phyloP scores from a whole-genome alignment of 805 yeast species.

The Naumovozyma castellii region DNA sequence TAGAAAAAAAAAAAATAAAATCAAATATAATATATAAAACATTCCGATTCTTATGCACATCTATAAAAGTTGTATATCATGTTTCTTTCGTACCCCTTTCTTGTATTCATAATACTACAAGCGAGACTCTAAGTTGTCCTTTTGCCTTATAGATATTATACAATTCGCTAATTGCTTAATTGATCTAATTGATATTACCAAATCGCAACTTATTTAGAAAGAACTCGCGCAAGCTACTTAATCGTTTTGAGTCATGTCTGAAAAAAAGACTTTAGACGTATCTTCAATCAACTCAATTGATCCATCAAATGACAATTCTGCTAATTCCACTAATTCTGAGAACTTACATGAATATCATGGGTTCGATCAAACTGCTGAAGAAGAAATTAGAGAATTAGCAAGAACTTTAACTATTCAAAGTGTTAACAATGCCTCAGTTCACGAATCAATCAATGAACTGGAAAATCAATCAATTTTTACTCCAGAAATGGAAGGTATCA shows the following conservation, averaged over 20 bases:
- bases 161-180: too few relatives aligned
- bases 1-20: too few relatives aligned
- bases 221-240: too few relatives aligned
- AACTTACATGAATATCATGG: constrained; percentile 17
- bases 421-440: background rate
- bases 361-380: constrained; percentile 24
- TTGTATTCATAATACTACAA: too few relatives aligned
- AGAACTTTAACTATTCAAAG: constrained; percentile 26
- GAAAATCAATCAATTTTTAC: constrained; percentile 6
- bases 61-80: too few relatives aligned
- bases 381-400: constrained; percentile 32
- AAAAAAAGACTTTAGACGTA: background rate
- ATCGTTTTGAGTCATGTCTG: background rate
- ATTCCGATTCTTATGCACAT: too few relatives aligned
- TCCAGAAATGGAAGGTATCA: constrained; percentile 9
- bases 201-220: too few relatives aligned
- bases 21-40: too few relatives aligned
- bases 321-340: background rate
- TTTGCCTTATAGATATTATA: too few relatives aligned
- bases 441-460: background rate
- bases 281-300: background rate
- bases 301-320: background rate
- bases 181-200: background rate
- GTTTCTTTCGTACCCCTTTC: too few relatives aligned
- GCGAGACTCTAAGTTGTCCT: too few relatives aligned